These are phyloP conservation scores for Seiridium cupressi DNA, from an alignment of 2,329 filamentous ascomycete genomes.

Conservation along the genomic window DNA sequence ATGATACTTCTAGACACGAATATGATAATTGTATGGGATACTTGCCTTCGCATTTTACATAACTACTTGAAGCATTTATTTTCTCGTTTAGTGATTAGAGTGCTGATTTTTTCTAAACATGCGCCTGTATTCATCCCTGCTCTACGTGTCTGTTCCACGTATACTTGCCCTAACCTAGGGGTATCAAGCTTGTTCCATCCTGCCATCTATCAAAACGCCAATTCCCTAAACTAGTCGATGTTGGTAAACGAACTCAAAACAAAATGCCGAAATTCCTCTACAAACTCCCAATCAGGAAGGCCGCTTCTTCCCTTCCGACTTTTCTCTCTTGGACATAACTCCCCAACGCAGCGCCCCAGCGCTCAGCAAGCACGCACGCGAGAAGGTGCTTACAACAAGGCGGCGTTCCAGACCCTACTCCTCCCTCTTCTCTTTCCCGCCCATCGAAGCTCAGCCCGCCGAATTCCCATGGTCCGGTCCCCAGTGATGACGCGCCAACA, in stretches of 20 bases:
- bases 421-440: conserved; percentile 8
- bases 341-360: conserved; percentile 58
- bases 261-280: neutral
- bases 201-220: too few species aligned
- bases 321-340: conserved; percentile 51
- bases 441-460: conserved; percentile 33
- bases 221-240: too few species aligned
- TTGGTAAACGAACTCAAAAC: neutral
- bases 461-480: conserved; percentile 23
- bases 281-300: conserved; percentile 55
- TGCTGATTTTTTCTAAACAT: too few species aligned
- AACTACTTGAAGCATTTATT: too few species aligned
- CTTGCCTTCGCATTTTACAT: neutral
- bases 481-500: neutral
- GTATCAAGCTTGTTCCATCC: too few species aligned
- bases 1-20: conserved; percentile 1
- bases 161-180: too few species aligned
- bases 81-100: too few species aligned
- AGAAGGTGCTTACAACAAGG: conserved; percentile 86
- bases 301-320: conserved; percentile 66
- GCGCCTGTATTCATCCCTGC: too few species aligned
- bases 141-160: too few species aligned
- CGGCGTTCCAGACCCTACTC: conserved; percentile 16
- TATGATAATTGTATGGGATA: neutral
- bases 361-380: conserved; percentile 73